Percentiles rank a stretch among this genome's conserved stretches.
Conservation (phyloP, 306 rosid genomes). For the Astragalus membranaceus region DNA sequence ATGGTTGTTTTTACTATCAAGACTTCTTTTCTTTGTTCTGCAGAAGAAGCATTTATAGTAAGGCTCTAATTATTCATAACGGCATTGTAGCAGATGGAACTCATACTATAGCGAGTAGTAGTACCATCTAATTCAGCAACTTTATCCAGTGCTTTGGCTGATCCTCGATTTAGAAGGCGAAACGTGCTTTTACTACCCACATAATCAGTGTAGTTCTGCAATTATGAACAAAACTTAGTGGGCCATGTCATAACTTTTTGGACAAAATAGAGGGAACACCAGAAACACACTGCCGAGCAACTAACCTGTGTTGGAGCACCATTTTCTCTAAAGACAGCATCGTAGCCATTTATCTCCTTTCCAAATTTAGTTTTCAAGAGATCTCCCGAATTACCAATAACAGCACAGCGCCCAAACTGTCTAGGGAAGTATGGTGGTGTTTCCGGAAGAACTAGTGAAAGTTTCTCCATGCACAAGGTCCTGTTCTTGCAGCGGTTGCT, state of each 20-base stretch:
- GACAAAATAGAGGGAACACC: not conserved
- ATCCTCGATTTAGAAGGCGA: conserved; percentile 96
- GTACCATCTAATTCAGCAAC: conserved; percentile 91
- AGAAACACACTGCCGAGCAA: conserved; percentile 7
- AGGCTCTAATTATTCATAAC: conserved; percentile 14
- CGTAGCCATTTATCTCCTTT: conserved; percentile 76
- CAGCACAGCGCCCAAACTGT: conserved; percentile 93
- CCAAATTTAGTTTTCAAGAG: conserved; percentile 91
- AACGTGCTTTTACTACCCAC: conserved; percentile 87
- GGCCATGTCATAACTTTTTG: conserved; percentile 5
- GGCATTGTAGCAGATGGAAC: conserved; percentile 1
- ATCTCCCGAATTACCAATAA: conserved; percentile 95
- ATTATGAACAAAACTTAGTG: conserved; percentile 11
- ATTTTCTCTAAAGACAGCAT: conserved; percentile 89
- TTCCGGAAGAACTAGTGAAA: conserved; percentile 88
- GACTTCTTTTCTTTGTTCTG: conserved; percentile 86
- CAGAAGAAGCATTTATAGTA: conserved; percentile 31
- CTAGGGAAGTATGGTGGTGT: conserved; percentile 78
- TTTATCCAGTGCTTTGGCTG: conserved; percentile 96
- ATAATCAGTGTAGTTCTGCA: conserved; percentile 72
- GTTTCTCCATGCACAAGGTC: conserved; percentile 77
- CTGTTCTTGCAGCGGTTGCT: conserved; percentile 78
- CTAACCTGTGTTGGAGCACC: conserved; percentile 88
- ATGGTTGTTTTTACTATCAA: conserved; percentile 88
- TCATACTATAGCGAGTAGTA: not conserved